phyloP scores from a whole-genome alignment of 139 green algal species.

The Mesotaenium endlicherianum region DNA sequence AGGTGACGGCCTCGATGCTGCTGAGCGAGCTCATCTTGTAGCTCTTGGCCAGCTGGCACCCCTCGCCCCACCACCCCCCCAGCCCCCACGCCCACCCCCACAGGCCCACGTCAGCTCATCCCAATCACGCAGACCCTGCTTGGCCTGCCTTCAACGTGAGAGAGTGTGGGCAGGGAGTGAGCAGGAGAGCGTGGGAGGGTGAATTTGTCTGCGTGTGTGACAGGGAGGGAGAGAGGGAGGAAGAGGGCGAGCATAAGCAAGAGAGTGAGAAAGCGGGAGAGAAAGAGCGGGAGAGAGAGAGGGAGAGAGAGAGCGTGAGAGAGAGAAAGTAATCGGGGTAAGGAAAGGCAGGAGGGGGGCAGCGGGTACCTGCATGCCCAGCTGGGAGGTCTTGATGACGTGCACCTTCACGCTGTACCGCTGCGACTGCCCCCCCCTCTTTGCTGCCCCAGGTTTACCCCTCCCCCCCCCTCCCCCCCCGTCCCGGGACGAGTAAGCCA shows the following conservation, averaged over 20 bases:
- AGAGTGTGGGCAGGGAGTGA: background rate
- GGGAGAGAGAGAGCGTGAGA: background rate
- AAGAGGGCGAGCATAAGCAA: background rate
- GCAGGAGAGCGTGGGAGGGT: background rate
- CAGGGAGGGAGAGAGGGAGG: background rate
- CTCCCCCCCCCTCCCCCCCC: no score
- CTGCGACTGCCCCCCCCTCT: slow-evolving; percentile 10
- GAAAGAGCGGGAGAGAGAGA: background rate
- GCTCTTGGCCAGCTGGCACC: slow-evolving; percentile 22
- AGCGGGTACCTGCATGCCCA: background rate
- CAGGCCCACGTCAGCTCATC: background rate
- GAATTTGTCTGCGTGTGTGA: background rate
- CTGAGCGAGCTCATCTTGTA: slow-evolving; percentile 15
- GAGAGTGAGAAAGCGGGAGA: background rate
- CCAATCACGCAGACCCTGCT: no score
- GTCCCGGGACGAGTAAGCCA: no score
- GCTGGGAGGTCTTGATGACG: slow-evolving; percentile 30
- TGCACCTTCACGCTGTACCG: slow-evolving; percentile 42
- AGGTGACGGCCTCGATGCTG: slow-evolving; percentile 13
- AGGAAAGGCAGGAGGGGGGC: background rate
- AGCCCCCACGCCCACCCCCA: background rate
- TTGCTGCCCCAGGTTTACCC: slow-evolving; percentile 33
- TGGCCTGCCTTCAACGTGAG: no score
- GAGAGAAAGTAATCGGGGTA: background rate
- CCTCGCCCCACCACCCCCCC: background rate